Conservation (phyloP, 805 yeast genomes). For the Myxozyma monticola region DNA sequence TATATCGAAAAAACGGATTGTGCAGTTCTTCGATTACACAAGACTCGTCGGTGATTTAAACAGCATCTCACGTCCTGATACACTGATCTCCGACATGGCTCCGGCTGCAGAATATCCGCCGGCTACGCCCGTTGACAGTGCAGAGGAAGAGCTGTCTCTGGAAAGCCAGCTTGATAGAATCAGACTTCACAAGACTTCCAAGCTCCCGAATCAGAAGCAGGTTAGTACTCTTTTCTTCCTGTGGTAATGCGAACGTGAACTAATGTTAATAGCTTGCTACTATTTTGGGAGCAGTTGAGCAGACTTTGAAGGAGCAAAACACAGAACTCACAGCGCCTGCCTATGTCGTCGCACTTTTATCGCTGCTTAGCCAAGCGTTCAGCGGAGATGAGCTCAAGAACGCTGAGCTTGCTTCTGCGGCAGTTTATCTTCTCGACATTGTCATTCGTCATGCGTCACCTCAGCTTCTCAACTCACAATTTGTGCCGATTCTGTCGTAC, state of each 20-base stretch:
- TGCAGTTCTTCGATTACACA: too few relatives aligned
- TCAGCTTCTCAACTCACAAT: slow-evolving; percentile 67
- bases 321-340: slow-evolving; percentile 68
- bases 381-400: slow-evolving; percentile 56
- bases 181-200: slow-evolving; percentile 72
- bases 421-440: slow-evolving; percentile 69
- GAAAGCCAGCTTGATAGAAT: slow-evolving; percentile 66
- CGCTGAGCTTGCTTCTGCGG: slow-evolving; percentile 62
- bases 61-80: too few relatives aligned
- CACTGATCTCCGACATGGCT: too few relatives aligned
- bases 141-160: slow-evolving; percentile 37
- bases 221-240: slow-evolving; percentile 26
- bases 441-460: slow-evolving; percentile 69
- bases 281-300: slow-evolving; percentile 86
- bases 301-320: slow-evolving; percentile 66
- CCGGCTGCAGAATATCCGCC: slow-evolving; percentile 2
- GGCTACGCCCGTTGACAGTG: not conserved
- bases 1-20: too few relatives aligned
- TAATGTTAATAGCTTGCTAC: slow-evolving; percentile 43
- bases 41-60: too few relatives aligned
- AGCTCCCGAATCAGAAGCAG: slow-evolving; percentile 81
- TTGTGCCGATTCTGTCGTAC: slow-evolving; percentile 73
- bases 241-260: not conserved
- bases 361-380: slow-evolving; percentile 75
- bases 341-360: slow-evolving; percentile 79